phyloP scores from a whole-genome alignment of 768 basidiomycete species.

The Suillus lakei region DNA sequence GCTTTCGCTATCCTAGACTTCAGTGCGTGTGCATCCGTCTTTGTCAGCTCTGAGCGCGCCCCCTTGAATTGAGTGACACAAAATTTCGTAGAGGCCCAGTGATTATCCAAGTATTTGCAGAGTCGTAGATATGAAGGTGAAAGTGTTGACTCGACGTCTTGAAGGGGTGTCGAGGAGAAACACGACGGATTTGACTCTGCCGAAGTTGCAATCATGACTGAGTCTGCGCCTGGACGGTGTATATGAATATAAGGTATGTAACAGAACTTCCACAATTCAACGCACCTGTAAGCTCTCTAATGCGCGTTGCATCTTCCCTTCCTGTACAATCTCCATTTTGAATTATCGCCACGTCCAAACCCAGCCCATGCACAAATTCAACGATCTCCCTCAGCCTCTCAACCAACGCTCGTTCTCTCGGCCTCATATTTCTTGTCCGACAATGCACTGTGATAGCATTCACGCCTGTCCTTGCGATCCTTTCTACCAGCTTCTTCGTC shows the following conservation, averaged over 20 bases:
- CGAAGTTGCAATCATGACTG: slow-evolving; percentile 95
- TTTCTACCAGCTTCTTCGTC: slow-evolving; percentile 87
- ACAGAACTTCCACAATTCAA: slow-evolving; percentile 2
- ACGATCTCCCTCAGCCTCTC: slow-evolving; percentile 85
- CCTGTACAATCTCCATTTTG: slow-evolving; percentile 93
- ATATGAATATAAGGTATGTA: slow-evolving; percentile 8
- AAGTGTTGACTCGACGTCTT: slow-evolving; percentile 70
- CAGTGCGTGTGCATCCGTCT: slow-evolving; percentile 60
- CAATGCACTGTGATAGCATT: slow-evolving; percentile 94
- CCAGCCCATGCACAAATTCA: slow-evolving; percentile 76
- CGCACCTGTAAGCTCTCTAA: slow-evolving; percentile 77
- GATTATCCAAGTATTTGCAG: slow-evolving; percentile 74
- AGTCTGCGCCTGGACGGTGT: slow-evolving; percentile 65
- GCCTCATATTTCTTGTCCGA: slow-evolving; percentile 90
- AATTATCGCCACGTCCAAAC: slow-evolving; percentile 82
- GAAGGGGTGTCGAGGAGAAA: slow-evolving; percentile 71
- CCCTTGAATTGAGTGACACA: slow-evolving; percentile 85
- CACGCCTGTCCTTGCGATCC: slow-evolving; percentile 87
- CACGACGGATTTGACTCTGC: slow-evolving; percentile 93
- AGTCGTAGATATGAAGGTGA: slow-evolving; percentile 77
- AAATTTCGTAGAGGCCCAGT: slow-evolving; percentile 88
- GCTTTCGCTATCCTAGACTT: slow-evolving; percentile 59
- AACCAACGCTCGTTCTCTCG: slow-evolving; percentile 77
- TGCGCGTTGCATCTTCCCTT: slow-evolving; percentile 76
- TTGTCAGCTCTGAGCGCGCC: slow-evolving; percentile 56